Base-by-base conservation (phyloP, 2,329 filamentous ascomycete species). In the Trichoderma brevicompactum region DNA sequence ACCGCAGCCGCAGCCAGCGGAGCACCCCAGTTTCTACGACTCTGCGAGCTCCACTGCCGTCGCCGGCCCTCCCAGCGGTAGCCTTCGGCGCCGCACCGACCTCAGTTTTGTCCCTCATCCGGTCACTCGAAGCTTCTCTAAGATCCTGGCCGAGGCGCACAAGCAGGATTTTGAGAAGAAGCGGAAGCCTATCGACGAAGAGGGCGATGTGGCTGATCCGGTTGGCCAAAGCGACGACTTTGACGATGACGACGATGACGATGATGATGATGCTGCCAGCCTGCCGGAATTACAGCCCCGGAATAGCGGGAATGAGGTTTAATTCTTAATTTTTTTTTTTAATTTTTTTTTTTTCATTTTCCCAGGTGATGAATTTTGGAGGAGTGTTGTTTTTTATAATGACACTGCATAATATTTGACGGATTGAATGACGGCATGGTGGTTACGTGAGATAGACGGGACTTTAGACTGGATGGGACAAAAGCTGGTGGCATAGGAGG, bases 101-200 rank as follows among this genome's bases (percentile, higher is more conserved):
- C 72, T 76, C 1, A 28, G 23, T 5, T 2, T 28, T 5, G 61
- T 70, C 7, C 5, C 28, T 8, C 19, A 28, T 36, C 12, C 12
- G 1, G 43, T 64, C 23, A 70, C 65, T 67, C 78, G 77, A 17
- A 77, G 78, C 0, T 82, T 87, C 64, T 80, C 82, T 5, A 87
- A 83, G 13, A 87, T 93, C n/a, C 83, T 97, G 70, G 90, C 92
- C 4, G 85, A 89, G 67, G 94, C 94, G 6, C 95, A 98, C 75
- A 90, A 87, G 67, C 90, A 96, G 75, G 94, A 98, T 78, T 98
- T 97, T 75, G 91, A 96, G 78, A 90, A 95, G 80, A 91, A 87
- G 75, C 84, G 87, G 68, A 78, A 75, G 70, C 77, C 77, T 0
- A 60, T 67, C n/a, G 74, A 73, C 23, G 69, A 73, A 36, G 71